Evolutionary conservation across 805 yeast species (phyloP), one percentile per base, ranked within the genome.

Genomic region (Candida anglica): DNA sequence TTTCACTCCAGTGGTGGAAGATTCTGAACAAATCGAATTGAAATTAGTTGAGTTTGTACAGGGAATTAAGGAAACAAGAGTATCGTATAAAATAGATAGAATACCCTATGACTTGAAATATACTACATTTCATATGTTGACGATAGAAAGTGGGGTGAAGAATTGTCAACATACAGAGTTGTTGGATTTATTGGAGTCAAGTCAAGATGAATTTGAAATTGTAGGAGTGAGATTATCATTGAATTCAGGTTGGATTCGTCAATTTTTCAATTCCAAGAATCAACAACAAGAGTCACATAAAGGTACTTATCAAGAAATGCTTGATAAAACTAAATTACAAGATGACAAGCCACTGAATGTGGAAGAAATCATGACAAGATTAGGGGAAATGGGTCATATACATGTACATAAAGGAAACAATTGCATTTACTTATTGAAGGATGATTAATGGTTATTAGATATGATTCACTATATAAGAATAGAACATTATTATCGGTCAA

Each of bases 81-180:
- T n/a, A n/a, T n/a, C n/a, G n/a, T n/a, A n/a, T n/a, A n/a, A n/a
- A n/a, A n/a, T n/a, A n/a, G n/a, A n/a, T n/a, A n/a, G n/a, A n/a
- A n/a, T n/a, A n/a, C n/a, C 16, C 34, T 10, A 41, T 33, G 68
- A 64, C 32, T 23, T 65, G 2, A 28, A 37, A 14, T 65, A 48
- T 40, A 47, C 48, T 23, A 51, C 43, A 18, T 53, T 47, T 28
- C 42, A 42, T 29, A 28, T 63, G 8, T 43, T 65, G 8, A 54
- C 65, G 6, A 57, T 66, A 3, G 68, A 62, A 36, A 39, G 42
- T 3, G 50, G 56, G 10, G 46, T 55, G 11, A 30, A 56, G 6
- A 35, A 40, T 4, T 39, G 47, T 6, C 42, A 52, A 29, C 69
- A 63, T 42, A 25, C 37, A 1, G 40, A 32, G 11, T 39, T 64